phyloP scores from a whole-genome alignment of 331 rosid species.

The Phaseolus coccineus region DNA sequence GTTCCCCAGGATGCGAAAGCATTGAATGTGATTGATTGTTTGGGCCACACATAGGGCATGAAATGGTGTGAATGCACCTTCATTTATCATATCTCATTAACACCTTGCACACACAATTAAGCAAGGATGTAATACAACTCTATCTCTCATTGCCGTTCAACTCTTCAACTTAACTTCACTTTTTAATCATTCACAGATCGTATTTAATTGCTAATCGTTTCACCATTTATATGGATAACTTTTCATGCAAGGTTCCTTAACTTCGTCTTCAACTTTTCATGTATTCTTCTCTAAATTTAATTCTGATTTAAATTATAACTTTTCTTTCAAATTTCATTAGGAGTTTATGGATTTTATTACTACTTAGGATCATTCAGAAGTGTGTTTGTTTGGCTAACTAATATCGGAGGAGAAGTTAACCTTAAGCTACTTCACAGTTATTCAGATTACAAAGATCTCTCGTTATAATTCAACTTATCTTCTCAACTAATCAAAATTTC shows the following conservation, averaged over 20 bases:
- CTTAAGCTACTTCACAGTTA: too few relatives aligned
- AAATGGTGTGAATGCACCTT: constrained; percentile 40
- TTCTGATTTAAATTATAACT: neutral
- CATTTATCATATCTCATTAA: constrained; percentile 30
- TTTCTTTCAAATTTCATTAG: neutral
- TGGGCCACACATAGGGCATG: constrained; percentile 39
- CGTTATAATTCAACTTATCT: too few relatives aligned
- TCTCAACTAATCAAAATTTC: too few relatives aligned
- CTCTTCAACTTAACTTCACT: neutral
- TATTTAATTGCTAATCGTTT: neutral
- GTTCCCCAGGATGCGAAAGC: constrained; percentile 38
- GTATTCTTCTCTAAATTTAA: neutral
- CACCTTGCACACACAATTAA: constrained; percentile 30
- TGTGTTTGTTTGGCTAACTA: too few relatives aligned
- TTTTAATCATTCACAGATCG: neutral
- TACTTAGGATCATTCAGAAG: too few relatives aligned
- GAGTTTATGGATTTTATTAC: too few relatives aligned
- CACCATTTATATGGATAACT: neutral
- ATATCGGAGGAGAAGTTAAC: too few relatives aligned
- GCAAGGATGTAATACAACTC: constrained; percentile 4
- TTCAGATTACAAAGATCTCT: too few relatives aligned
- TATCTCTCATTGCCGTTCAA: neutral
- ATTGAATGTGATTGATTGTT: constrained; percentile 40
- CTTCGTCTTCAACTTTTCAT: neutral
- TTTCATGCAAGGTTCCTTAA: neutral